These are phyloP conservation scores for Zelonia costaricensis DNA, from an alignment of 208 protist genomes.

Conservation along the genomic window DNA sequence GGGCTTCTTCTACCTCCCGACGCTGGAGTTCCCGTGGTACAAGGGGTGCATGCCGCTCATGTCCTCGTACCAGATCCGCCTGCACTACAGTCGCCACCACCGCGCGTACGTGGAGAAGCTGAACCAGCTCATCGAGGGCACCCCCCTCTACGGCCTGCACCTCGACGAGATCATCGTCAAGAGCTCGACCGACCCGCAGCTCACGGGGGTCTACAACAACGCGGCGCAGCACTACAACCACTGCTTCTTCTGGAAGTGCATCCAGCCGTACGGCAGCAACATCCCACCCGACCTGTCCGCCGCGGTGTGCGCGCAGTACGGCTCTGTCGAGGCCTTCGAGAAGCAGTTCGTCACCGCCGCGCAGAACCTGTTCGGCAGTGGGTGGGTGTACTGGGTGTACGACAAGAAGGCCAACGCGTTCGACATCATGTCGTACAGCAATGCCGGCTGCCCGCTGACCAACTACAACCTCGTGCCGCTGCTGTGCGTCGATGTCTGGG, in stretches of 20 bases:
- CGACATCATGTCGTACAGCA: conserved; percentile 79
- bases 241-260: conserved; percentile 92
- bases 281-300: conserved; percentile 82
- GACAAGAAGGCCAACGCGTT: conserved; percentile 62
- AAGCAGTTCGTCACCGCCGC: conserved; percentile 74
- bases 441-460: conserved; percentile 84
- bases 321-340: conserved; percentile 82
- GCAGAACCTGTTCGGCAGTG: conserved; percentile 84
- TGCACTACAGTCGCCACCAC: conserved; percentile 92
- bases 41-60: conserved; percentile 87
- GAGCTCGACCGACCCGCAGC: conserved; percentile 42
- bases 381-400: conserved; percentile 92
- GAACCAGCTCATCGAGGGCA: conserved; percentile 90
- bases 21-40: conserved; percentile 90
- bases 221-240: conserved; percentile 94
- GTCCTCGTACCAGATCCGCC: conserved; percentile 87
- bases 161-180: conserved; percentile 86
- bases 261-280: conserved; percentile 89
- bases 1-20: conserved; percentile 91
- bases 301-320: conserved; percentile 81
- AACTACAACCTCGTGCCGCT: conserved; percentile 62
- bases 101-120: conserved; percentile 90
- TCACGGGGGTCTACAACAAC: conserved; percentile 86
- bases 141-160: conserved; percentile 70
- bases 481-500: conserved; percentile 93